These are phyloP conservation scores for Lunularia cruciata DNA, from an alignment of 225 moss, liverwort and hornwort species.

Conservation along the genomic window DNA sequence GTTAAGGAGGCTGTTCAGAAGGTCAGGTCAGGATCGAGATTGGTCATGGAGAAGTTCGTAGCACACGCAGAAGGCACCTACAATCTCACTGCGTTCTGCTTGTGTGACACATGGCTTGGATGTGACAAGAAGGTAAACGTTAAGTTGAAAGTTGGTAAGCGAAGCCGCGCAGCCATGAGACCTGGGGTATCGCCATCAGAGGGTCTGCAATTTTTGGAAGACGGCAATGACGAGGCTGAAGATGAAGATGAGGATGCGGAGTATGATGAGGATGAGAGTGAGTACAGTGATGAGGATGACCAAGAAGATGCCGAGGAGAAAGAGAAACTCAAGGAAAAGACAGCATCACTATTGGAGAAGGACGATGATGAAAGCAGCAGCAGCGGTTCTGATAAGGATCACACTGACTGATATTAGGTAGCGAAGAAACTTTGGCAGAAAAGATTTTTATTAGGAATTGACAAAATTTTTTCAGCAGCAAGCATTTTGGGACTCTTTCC, in stretches of 20 bases:
- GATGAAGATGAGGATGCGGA: slow-evolving; percentile 57
- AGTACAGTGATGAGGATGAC: slow-evolving; percentile 75
- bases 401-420: slow-evolving; percentile 30
- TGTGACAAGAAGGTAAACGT: slow-evolving; percentile 78
- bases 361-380: slow-evolving; percentile 50
- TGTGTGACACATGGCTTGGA: slow-evolving; percentile 96
- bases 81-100: slow-evolving; percentile 84
- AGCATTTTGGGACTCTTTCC: background rate
- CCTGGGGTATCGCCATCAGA: slow-evolving; percentile 47
- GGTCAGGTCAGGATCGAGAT: slow-evolving; percentile 76
- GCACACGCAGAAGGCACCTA: slow-evolving; percentile 89
- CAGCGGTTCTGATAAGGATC: slow-evolving; percentile 25
- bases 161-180: slow-evolving; percentile 61
- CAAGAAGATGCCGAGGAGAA: slow-evolving; percentile 44
- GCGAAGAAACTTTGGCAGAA: background rate
- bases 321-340: slow-evolving; percentile 50
- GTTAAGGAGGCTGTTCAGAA: slow-evolving; percentile 64
- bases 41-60: slow-evolving; percentile 87
- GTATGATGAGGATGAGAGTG: slow-evolving; percentile 87
- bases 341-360: slow-evolving; percentile 60
- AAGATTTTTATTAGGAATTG: background rate
- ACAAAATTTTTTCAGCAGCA: slow-evolving; percentile 6
- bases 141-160: slow-evolving; percentile 81
- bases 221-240: slow-evolving; percentile 64
- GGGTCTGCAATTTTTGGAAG: slow-evolving; percentile 64